Conservation (phyloP, 768 basidiomycete genomes). For the Xerocomellus dryophilus region DNA sequence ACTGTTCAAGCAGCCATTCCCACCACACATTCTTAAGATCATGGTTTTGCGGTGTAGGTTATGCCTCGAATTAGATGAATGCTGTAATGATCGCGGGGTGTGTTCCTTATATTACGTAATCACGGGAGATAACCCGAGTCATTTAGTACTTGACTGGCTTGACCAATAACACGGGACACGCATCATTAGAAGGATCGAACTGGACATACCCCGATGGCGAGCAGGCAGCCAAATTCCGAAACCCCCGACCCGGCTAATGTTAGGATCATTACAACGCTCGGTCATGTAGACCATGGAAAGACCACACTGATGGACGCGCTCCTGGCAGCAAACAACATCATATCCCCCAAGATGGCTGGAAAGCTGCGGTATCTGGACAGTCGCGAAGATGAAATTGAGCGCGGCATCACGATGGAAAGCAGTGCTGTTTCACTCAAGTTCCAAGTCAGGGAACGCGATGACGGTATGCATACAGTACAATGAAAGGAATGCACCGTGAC, state of each 20-base stretch:
- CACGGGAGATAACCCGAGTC: background rate
- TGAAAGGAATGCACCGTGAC: conserved; percentile 27
- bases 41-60: too few species aligned
- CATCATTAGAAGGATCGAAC: background rate
- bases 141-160: background rate
- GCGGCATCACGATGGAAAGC: conserved; percentile 99
- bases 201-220: conserved; percentile 20
- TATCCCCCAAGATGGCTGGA: conserved; percentile 90
- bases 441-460: conserved; percentile 66
- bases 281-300: conserved; percentile 95
- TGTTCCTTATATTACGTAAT: conserved; percentile 6
- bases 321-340: conserved; percentile 96
- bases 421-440: conserved; percentile 91
- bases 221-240: conserved; percentile 15
- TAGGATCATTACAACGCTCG: conserved; percentile 80
- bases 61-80: too few species aligned
- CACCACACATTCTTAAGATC: too few species aligned
- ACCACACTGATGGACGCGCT: conserved; percentile 93
- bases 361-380: conserved; percentile 95
- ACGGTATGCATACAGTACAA: conserved; percentile 47
- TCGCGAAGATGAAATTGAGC: conserved; percentile 93
- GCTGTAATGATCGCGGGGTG: too few species aligned
- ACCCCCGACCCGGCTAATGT: conserved; percentile 44
- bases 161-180: background rate
- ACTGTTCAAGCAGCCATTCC: too few species aligned